Conservation (phyloP, 2,329 filamentous ascomycete species). For the Paramyrothecium roridum region DNA sequence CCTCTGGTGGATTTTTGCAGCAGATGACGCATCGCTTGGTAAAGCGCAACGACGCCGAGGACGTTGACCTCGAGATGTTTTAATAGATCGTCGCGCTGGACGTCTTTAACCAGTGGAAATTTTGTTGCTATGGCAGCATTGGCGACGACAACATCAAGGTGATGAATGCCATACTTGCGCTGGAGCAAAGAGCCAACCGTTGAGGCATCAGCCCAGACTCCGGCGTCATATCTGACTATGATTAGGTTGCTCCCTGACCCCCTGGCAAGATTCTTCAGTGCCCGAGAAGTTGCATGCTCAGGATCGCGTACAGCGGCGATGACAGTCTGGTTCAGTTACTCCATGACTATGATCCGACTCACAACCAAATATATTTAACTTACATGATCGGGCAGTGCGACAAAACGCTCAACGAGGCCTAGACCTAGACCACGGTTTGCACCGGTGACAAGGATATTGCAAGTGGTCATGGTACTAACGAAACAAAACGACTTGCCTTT, state of each 20-base stretch:
- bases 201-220: background rate
- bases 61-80: background rate
- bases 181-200: background rate
- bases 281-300: background rate
- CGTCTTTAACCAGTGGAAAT: background rate
- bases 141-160: background rate
- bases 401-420: no score
- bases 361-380: no score
- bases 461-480: no score
- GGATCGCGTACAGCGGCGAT: background rate
- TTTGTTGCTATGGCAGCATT: background rate
- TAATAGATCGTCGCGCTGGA: background rate
- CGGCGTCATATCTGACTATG: background rate
- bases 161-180: background rate
- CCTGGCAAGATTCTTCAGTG: background rate
- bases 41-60: background rate
- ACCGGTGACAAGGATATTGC: no score
- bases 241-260: background rate
- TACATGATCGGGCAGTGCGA: no score
- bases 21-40: background rate
- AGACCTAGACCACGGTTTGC: no score
- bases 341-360: no score
- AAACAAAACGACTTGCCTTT: no score
- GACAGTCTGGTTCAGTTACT: no score
- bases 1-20: no score